Evolutionary conservation across 2,329 filamentous ascomycete genomes (phyloP), one percentile per base, ranked within the genome.

Genomic region (Cylindrodendrum hubeiense): DNA sequence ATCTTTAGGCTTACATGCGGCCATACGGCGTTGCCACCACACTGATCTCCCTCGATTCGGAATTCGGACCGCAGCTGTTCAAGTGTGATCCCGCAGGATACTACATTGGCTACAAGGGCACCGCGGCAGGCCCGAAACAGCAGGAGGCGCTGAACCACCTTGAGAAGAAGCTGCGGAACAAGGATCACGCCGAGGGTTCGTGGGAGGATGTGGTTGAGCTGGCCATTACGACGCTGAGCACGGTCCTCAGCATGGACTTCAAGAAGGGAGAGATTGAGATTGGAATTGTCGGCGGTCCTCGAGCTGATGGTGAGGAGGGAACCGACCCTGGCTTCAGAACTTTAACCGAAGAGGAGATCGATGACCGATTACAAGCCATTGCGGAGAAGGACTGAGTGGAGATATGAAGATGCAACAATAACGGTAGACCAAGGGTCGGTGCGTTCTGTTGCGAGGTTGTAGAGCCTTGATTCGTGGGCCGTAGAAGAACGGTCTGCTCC

Each of bases 121-220:
- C 96, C 50, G 94, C 96, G 57, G 97, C 96, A 8, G 96, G 96
- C 6, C 96, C 96, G 59, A 99, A 99, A 86, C 95, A 98, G 81
- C 96, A 99, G 81, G 96, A 99, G 87, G 96, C 96, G 68, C 89
- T 98, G 79, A 99, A 99, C 83, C 94, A 97, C 81, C 87, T 99
- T 64, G 96, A 99, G 89, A 98, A 98, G 91, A 98, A 98, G 88
- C 90, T 99, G 81, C 97, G 98, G 86, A 98, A 97, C 90, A 98
- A 98, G 90, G 95, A 98, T 77, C 87, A 88, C 75, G 96, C 95
- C 37, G 92, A 96, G 63, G 96, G 96, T 67, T 91, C 85, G 78
- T 99, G 96, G 96, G 93, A 97, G 82, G 96, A 99, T 66, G 96
- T 99, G 52, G 95, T 99, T 53, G 96, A 99, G 86, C 87, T 98